Evolutionary conservation across 225 moss, liverwort and hornwort genomes (phyloP).

Genomic region (Bryoerythrophyllum caledonicum): DNA sequence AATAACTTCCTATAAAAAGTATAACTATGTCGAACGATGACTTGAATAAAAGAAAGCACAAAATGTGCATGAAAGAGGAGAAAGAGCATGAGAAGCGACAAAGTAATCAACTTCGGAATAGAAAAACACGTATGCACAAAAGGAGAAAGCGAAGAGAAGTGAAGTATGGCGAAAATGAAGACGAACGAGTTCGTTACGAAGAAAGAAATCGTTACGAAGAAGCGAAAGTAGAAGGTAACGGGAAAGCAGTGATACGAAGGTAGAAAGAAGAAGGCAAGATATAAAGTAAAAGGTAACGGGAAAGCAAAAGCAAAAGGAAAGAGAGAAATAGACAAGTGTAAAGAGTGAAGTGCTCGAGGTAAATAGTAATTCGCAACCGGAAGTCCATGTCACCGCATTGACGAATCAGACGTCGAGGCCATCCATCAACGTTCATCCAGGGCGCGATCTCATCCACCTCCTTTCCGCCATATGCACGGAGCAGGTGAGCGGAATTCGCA

Average conservation of each 20-base stretch:
- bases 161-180: background rate
- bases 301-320: background rate
- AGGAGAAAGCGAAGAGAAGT: background rate
- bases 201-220: background rate
- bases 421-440: too few species aligned
- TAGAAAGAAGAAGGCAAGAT: background rate
- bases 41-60: background rate
- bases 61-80: background rate
- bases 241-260: background rate
- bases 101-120: background rate
- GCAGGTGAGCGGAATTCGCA: background rate
- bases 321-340: background rate
- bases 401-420: too few species aligned
- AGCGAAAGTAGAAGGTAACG: background rate
- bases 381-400: background rate
- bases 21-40: too few species aligned
- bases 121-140: background rate
- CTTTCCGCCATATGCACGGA: background rate
- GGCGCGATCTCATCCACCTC: background rate
- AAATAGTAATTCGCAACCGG: background rate
- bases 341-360: background rate
- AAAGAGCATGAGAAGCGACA: too few species aligned
- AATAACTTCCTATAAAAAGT: too few species aligned
- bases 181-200: background rate
- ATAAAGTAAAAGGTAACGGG: background rate